Evolutionary conservation across 805 yeast species (phyloP).

Genomic region (Wickerhamiella allomyrinae): DNA sequence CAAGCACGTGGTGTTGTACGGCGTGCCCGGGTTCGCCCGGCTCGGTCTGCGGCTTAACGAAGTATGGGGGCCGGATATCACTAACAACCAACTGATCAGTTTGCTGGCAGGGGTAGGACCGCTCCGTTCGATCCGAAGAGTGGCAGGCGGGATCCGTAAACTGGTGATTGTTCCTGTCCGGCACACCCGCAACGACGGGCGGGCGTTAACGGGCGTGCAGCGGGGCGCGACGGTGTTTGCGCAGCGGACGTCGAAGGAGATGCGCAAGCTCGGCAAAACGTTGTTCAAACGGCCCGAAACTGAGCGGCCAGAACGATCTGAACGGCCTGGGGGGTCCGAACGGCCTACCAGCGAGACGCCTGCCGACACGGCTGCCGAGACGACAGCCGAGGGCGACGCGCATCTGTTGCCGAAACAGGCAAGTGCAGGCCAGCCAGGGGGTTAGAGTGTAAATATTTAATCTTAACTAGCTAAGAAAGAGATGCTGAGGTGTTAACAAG

Average conservation of each 20-base stretch:
- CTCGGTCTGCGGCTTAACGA: constrained; percentile 42
- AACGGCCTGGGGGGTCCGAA: too few relatives aligned
- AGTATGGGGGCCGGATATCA: constrained; percentile 83
- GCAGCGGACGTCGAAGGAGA: constrained; percentile 63
- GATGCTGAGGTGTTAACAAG: too few relatives aligned
- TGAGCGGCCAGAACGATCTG: too few relatives aligned
- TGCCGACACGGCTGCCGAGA: too few relatives aligned
- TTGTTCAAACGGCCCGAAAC: background rate
- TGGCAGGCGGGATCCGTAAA: constrained; percentile 67
- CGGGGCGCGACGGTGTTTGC: constrained; percentile 65
- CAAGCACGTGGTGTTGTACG: constrained; percentile 50
- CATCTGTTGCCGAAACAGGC: too few relatives aligned
- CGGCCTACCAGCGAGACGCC: too few relatives aligned
- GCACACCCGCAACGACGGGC: constrained; percentile 62
- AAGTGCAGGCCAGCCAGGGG: too few relatives aligned
- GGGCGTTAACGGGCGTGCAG: constrained; percentile 53
- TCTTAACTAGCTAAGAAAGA: too few relatives aligned
- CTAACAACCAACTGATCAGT: constrained; percentile 64
- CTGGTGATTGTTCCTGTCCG: constrained; percentile 57
- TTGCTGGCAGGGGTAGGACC: constrained; percentile 78
- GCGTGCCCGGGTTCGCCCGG: constrained; percentile 58
- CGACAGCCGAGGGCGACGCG: too few relatives aligned
- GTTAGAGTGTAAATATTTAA: too few relatives aligned
- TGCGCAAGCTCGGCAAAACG: constrained; percentile 49
- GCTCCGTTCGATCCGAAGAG: constrained; percentile 55